These are phyloP conservation scores for Coprinopsis marcescibilis DNA, from an alignment of 768 basidiomycete species.

Conservation along the genomic window DNA sequence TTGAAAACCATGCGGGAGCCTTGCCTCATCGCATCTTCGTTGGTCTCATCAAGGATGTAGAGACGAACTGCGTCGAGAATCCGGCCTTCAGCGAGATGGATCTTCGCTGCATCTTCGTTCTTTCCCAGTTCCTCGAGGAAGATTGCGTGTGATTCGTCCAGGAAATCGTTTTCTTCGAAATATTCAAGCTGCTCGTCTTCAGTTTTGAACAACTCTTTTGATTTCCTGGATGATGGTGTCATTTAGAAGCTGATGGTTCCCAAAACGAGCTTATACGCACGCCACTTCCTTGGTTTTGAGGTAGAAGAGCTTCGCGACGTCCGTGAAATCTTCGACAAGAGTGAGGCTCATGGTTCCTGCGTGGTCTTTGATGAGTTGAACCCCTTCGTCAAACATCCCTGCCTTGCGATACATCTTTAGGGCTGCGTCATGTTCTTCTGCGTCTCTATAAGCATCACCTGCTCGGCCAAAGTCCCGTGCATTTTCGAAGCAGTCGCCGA, in stretches of 20 bases:
- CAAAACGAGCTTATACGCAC: too few relatives aligned
- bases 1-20: slow-evolving; percentile 37
- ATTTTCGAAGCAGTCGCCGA: slow-evolving; percentile 42
- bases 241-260: too few relatives aligned
- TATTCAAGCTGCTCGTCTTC: slow-evolving; percentile 50
- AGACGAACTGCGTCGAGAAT: slow-evolving; percentile 41
- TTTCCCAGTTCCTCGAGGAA: slow-evolving; percentile 39
- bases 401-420: slow-evolving; percentile 14
- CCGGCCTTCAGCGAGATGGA: slow-evolving; percentile 45
- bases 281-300: slow-evolving; percentile 31
- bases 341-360: slow-evolving; percentile 22
- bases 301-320: slow-evolving; percentile 42
- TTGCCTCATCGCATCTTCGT: slow-evolving; percentile 21
- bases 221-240: too few relatives aligned
- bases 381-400: slow-evolving; percentile 44
- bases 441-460: slow-evolving; percentile 37
- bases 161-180: slow-evolving; percentile 41
- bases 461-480: slow-evolving; percentile 36
- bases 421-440: slow-evolving; percentile 25
- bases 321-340: slow-evolving; percentile 32
- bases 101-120: slow-evolving; percentile 44
- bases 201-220: slow-evolving; percentile 39
- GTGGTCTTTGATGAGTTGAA: slow-evolving; percentile 35
- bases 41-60: slow-evolving; percentile 28
- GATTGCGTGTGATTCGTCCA: slow-evolving; percentile 42